Base-by-base conservation (phyloP, 352 stramenopile genomes). In the Phytophthora quininea region DNA sequence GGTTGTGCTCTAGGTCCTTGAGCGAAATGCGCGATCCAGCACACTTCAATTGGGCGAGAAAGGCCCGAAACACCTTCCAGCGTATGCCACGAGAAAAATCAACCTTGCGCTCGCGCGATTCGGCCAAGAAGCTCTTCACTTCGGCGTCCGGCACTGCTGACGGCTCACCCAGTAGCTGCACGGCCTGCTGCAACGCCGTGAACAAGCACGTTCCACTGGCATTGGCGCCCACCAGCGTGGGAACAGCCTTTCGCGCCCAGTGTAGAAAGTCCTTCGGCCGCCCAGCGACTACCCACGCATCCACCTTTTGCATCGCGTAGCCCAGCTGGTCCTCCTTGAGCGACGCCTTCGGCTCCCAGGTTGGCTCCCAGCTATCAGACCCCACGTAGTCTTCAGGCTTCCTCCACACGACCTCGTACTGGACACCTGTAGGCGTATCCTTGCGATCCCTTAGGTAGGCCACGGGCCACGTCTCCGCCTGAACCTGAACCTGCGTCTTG, bases 201-300 rank as follows among this genome's bases (percentile, higher is more conserved):
- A 62, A 55, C 32, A 62, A 27, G 45, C 45, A 54, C 3, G 32
- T 55, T n/a, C 55, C 55, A 8, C 2, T 32, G 15, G 32, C 19
- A 19, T 62, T 62, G 10, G 55, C 55, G 38, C 55, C 55, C n/a
- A n/a, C n/a, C n/a, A n/a, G n/a, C n/a, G n/a, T n/a, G n/a, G 3
- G 46, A 49, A 40, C 35, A 40, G 35, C 10, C 35, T 10, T 40
- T 40, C 35, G 35, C 35, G 35, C 35, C 35, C 35, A 11, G 35
- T 14, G 40, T 24, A 43, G 12, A 43, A 43, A 43, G 12, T 43
- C 37, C 12, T 43, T 7, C 12, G 7, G 7, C 12, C 37, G 7
- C 7, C 37, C 37, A 12, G 37, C 37, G 7, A 12, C 9, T 5
- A 15, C 15, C 40, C 40, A 47, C 15, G 10, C 11, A 14, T 47